phyloP scores from a whole-genome alignment of 2,329 filamentous ascomycete species.

The Amauroascus niger region DNA sequence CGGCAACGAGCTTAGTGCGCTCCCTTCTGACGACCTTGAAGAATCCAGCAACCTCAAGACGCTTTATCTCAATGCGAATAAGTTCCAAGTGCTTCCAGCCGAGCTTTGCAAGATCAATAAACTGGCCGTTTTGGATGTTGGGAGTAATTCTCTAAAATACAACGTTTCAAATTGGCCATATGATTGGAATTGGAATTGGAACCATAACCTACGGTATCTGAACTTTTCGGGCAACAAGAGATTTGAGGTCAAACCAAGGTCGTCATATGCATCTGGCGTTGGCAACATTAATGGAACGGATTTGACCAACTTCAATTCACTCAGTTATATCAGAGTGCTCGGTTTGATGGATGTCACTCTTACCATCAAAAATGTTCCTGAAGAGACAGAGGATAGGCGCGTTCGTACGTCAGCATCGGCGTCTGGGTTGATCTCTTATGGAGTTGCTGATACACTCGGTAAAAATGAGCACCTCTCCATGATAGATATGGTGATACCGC shows the following conservation, averaged over 20 bases:
- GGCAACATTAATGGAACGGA: conserved; percentile 50
- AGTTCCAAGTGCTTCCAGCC: conserved; percentile 91
- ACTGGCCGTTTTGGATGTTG: conserved; percentile 83
- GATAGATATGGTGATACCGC: conserved; percentile 87
- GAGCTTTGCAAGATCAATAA: conserved; percentile 92
- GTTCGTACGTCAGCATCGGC: conserved; percentile 94
- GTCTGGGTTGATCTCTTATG: conserved; percentile 83
- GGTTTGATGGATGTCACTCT: conserved; percentile 97
- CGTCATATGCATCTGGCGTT: conserved; percentile 44
- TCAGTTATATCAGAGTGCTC: conserved; percentile 74
- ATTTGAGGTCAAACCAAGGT: conserved; percentile 70
- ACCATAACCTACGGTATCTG: conserved; percentile 85
- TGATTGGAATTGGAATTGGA: conserved; percentile 99
- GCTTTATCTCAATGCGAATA: conserved; percentile 92
- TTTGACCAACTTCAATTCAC: conserved; percentile 80
- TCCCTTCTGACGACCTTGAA: conserved; percentile 89
- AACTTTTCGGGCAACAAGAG: conserved; percentile 96
- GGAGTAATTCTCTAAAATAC: conserved; percentile 92
- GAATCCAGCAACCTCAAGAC: conserved; percentile 79
- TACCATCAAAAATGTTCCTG: conserved; percentile 83
- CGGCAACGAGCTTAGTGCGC: conserved; percentile 81
- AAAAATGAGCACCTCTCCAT: conserved; percentile 91
- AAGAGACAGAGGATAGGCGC: conserved; percentile 88
- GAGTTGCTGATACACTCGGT: conserved; percentile 93
- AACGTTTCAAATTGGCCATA: conserved; percentile 99